Base-by-base conservation (phyloP, 2,329 filamentous ascomycete species). In the Cladosporium phlei region DNA sequence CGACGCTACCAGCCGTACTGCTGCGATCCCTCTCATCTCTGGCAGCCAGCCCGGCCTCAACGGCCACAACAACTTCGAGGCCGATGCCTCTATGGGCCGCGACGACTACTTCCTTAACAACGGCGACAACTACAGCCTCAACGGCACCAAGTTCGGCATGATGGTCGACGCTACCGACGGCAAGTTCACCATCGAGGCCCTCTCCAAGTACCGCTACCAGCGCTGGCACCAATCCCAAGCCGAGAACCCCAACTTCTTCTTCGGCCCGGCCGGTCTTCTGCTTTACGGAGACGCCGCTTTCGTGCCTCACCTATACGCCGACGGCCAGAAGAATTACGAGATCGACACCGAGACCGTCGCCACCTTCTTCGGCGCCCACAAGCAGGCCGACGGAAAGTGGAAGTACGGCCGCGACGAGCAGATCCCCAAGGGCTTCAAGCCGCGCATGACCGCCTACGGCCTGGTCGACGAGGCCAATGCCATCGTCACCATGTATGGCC, bases 51-150 rank as follows among this genome's bases (percentile, higher is more conserved):
- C 65, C 6, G 68, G 67, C 20, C 57, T 70, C 9, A 59, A 68
- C 34, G 66, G 62, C n/a, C 68, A 70, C 58, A 68, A 69, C 47
- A 69, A 68, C 48, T 69, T 69, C 47, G 66, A 69, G 32, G 55
- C 54, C 8, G 66, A 69, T 46, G 55, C 67, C 2, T 68, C 65
- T 1, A 59, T 69, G n/a, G 67, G 66, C 3, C 60, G 66, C 14
- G 62, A 64, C 39, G 66, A 69, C 51, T 69, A 60, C 58, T 68
- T 66, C 57, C 38, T 52, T 22, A 29, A 37, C 24, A 53, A 59
- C 17, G 63, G 61, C 2, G 63, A 67, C 49, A 57, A 64, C 27
- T 68, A 60, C 52, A 59, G 49, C 11, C 66, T 68, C 55, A 67
- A 69, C 45, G 60, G 60, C n/a, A 64, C 64, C 1, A 54, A 68